Percentiles rank a stretch among this genome's conserved stretches.
phyloP scores from a whole-genome alignment of 495 filamentous ascomycete genomes.

The Podospora sp. region DNA sequence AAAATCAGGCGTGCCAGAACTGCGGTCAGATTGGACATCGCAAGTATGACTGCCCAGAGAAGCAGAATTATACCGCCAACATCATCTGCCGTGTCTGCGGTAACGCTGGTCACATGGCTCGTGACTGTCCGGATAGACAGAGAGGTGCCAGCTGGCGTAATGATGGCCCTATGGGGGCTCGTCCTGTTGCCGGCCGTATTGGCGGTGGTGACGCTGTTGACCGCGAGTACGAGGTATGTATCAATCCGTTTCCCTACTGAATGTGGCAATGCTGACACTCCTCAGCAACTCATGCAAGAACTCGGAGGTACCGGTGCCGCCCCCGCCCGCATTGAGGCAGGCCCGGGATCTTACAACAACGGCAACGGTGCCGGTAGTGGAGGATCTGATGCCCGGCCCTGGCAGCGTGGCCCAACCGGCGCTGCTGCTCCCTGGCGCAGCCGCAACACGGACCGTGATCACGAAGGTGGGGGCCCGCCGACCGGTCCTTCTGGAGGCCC shows the following conservation, averaged over 20 bases:
- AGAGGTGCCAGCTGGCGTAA: constrained; percentile 91
- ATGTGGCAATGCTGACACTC: constrained; percentile 38
- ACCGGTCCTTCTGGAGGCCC: constrained; percentile 17
- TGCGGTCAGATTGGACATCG: constrained; percentile 98
- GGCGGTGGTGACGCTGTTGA: constrained; percentile 81
- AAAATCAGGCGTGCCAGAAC: constrained; percentile 99
- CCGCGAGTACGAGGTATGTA: constrained; percentile 86
- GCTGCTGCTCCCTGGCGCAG: constrained; percentile 79
- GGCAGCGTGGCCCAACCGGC: constrained; percentile 88
- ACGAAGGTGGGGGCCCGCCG: constrained; percentile 38
- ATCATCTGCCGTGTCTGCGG: constrained; percentile 99
- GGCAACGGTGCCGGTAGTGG: constrained; percentile 40
- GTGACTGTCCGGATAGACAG: constrained; percentile 82
- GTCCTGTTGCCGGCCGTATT: constrained; percentile 59
- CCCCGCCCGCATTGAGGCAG: constrained; percentile 84
- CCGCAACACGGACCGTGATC: constrained; percentile 46
- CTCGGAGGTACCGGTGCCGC: constrained; percentile 69
- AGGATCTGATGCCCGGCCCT: constrained; percentile 70
- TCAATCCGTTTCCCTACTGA: constrained; percentile 1
- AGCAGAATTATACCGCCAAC: constrained; percentile 95
- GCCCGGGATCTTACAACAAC: constrained; percentile 63
- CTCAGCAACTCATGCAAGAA: constrained; percentile 95
- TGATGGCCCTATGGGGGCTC: constrained; percentile 52
- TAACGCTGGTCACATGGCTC: constrained; percentile 47
- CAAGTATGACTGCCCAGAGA: constrained; percentile 98